Conservation (phyloP, 2,329 filamentous ascomycete genomes). For the Escovopsis sp. region DNA sequence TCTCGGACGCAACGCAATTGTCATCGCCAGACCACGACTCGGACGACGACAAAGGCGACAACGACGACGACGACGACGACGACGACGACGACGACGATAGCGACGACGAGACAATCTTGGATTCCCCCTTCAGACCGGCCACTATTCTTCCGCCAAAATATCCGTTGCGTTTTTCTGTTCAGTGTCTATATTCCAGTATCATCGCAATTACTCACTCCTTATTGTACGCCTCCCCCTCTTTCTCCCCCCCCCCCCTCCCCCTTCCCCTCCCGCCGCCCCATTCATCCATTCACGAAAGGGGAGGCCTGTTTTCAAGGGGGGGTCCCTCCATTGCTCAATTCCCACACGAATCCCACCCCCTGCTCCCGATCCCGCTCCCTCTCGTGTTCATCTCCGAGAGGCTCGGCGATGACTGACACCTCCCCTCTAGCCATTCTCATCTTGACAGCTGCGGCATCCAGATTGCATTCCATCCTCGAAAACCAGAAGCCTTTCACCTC, state of each 20-base stretch:
- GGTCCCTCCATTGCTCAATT: constrained; percentile 7
- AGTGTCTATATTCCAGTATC: constrained; percentile 17
- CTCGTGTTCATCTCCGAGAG: constrained; percentile 14
- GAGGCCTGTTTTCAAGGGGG: neutral
- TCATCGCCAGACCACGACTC: too few species aligned
- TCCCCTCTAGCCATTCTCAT: constrained; percentile 12
- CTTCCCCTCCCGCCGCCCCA: constrained; percentile 1
- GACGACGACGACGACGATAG: too few species aligned
- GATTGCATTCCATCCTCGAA: constrained; percentile 7
- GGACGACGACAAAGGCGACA: too few species aligned
- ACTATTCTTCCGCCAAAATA: constrained; percentile 24
- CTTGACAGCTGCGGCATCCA: constrained; percentile 10
- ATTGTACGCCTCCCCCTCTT: constrained; percentile 14
- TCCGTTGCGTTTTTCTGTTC: constrained; percentile 20
- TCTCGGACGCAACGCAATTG: too few species aligned
- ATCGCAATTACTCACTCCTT: constrained; percentile 17
- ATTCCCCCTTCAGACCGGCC: constrained; percentile 17
- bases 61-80: too few species aligned
- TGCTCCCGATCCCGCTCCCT: constrained; percentile 5
- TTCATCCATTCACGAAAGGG: neutral
- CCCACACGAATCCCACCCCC: constrained; percentile 4
- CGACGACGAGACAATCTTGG: constrained; percentile 5
- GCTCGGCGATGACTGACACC: constrained; percentile 8
- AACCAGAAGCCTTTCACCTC: constrained; percentile 1
- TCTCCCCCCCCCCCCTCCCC: constrained; percentile 1